Conservation (phyloP, 2,329 filamentous ascomycete genomes). For the Paracamarosporium sp. region DNA sequence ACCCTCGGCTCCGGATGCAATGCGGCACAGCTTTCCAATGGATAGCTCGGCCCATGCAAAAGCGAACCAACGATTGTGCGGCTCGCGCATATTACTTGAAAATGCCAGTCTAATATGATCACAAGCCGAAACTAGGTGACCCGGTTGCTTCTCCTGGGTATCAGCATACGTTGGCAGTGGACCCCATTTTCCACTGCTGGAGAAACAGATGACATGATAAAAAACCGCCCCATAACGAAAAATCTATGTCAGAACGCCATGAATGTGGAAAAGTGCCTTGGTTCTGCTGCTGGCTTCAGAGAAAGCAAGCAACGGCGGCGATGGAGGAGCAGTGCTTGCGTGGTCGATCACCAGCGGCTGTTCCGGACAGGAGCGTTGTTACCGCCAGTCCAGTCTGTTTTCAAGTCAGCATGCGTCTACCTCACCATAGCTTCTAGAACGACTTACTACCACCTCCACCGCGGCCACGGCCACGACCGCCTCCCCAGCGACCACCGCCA, state of each 20-base stretch:
- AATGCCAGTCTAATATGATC: conserved; percentile 38
- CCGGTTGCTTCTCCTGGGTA: conserved; percentile 35
- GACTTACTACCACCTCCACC: conserved; percentile 60
- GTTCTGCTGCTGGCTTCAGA: conserved; percentile 10
- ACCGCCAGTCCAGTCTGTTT: conserved; percentile 44
- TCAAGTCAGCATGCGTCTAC: conserved; percentile 21
- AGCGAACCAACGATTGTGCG: conserved; percentile 9
- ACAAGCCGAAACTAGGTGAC: conserved; percentile 19
- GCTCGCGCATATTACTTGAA: conserved; percentile 21
- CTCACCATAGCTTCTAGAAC: conserved; percentile 12
- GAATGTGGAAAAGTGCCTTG: conserved; percentile 6
- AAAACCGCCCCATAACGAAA: conserved; percentile 14
- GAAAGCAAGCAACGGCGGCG: conserved; percentile 9
- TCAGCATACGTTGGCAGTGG: conserved; percentile 31
- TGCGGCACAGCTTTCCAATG: conserved; percentile 7
- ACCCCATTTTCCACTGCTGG: not conserved
- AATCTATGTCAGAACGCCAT: conserved; percentile 35
- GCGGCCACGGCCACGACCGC: conserved; percentile 69
- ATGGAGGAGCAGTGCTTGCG: conserved; percentile 10
- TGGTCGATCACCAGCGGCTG: conserved; percentile 47
- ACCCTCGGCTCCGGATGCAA: conserved; percentile 35
- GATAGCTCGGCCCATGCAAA: not conserved
- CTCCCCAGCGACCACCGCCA: conserved; percentile 71
- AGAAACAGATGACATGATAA: conserved; percentile 14
- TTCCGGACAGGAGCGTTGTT: conserved; percentile 49